Evolutionary conservation across 768 basidiomycete species (phyloP).

Genomic region (Russula sp.): DNA sequence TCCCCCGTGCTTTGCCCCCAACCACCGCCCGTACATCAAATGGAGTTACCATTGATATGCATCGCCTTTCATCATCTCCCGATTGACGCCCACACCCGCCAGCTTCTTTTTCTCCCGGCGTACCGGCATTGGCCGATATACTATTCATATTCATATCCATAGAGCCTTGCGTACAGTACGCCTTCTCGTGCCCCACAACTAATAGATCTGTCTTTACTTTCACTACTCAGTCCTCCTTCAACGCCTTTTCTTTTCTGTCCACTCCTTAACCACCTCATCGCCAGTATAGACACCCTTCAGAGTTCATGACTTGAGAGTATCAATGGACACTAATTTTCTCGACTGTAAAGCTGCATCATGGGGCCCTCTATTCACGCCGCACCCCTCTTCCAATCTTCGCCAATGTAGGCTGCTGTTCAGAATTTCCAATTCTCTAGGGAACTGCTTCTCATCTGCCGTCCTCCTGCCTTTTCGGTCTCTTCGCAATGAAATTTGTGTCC

Average conservation of each 20-base stretch:
- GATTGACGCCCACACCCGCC: constrained; percentile 7
- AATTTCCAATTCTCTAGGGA: background rate
- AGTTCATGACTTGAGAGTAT: no score
- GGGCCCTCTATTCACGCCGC: background rate
- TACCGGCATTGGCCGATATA: background rate
- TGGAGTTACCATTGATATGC: constrained; percentile 8
- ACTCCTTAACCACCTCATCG: no score
- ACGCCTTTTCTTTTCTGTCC: no score
- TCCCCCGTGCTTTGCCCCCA: background rate
- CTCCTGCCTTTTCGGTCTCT: background rate
- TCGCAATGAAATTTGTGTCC: background rate
- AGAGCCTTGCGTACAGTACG: no score
- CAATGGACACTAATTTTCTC: no score
- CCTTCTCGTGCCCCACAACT: no score
- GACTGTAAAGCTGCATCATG: background rate
- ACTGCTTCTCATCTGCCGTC: background rate
- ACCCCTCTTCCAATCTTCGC: no score
- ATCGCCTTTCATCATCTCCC: constrained; percentile 6
- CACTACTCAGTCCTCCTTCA: no score
- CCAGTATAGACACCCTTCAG: no score
- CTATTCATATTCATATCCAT: no score
- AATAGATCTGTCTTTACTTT: no score
- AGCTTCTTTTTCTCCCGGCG: constrained; percentile 6
- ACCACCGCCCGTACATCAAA: constrained; percentile 2
- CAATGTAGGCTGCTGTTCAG: background rate